These are phyloP conservation scores for Pseudogymnoascus sp. DNA, from an alignment of 2,329 filamentous ascomycete genomes.

Conservation along the genomic window DNA sequence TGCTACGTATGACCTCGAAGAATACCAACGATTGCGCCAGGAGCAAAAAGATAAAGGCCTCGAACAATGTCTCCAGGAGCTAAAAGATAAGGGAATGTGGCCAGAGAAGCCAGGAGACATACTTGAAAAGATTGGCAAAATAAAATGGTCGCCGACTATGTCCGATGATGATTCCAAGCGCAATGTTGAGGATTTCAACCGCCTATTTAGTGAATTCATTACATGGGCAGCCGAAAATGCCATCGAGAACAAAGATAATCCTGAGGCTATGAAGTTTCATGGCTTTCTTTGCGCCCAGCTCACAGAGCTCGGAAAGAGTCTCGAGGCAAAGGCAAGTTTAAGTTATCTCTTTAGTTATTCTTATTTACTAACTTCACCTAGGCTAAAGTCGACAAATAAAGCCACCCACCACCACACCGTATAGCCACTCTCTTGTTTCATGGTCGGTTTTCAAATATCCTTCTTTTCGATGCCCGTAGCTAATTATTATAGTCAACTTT, in stretches of 20 bases:
- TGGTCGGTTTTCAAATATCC: neutral
- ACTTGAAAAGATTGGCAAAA: neutral
- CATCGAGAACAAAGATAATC: too few species aligned
- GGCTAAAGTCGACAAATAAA: neutral
- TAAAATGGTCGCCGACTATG: neutral
- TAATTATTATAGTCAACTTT: neutral
- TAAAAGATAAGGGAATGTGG: too few species aligned
- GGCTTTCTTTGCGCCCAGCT: neutral
- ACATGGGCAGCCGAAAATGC: too few species aligned
- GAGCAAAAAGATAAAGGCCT: too few species aligned
- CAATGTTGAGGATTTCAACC: neutral
- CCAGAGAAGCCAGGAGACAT: neutral
- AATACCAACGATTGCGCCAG: too few species aligned
- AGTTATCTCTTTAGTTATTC: neutral
- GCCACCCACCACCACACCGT: too few species aligned
- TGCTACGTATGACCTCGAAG: too few species aligned
- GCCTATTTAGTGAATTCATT: too few species aligned
- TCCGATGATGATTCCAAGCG: neutral
- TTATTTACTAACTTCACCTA: neutral
- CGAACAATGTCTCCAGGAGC: too few species aligned
- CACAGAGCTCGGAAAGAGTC: neutral
- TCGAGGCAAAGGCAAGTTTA: neutral
- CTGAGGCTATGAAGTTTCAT: too few species aligned
- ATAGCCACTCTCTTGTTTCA: neutral
- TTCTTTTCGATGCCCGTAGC: neutral